Base-by-base conservation (phyloP, 2,329 filamentous ascomycete genomes). In the Fusarium sp. region DNA sequence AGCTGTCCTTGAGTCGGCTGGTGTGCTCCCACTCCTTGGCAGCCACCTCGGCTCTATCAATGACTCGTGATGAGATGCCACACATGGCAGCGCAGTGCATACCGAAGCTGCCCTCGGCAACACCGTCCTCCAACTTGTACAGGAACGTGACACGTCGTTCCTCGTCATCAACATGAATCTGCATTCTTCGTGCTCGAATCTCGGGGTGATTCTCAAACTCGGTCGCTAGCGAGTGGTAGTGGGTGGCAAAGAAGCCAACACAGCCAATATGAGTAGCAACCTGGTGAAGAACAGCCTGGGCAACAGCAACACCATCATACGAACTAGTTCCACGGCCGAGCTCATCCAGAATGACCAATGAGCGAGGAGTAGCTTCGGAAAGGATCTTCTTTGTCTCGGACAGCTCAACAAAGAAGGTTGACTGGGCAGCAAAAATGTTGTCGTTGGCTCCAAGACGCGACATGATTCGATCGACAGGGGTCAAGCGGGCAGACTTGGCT, bases 31-130 rank as follows among this genome's bases (percentile, higher is more conserved):
- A 98, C 79, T 95, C 94, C 76, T 88, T 91, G 2, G 97, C 97
- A 7, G 97, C 97, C 25, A 92, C 90, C 83, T 99, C 97, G 0
- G 97, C 97, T 25, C 93, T 87, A 80, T 95, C 92, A 71, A 99
- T 95, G 18, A 99, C 91, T 65, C 92, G 92, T 52, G 87, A 86
- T 0, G 95, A 91, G 73, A 99, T 98, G 1, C 97, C 97, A 78
- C 97, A 99, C 97, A 99, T 99, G 69, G 95, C 93, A 1, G 97
- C 97, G 81, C 97, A 99, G 82, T 99, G 97, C 97, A 99, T 99
- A 78, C 97, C 97, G 80, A 98, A 99, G 79, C 94, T 97, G 18
- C 97, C 97, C 82, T 98, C 95, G 0, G 97, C 97, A 11, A 98
- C 95, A 2, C 97, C 97, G 16, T 94, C 90, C 83, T 98, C 97